Base-by-base conservation (phyloP, 1,284 basidiomycete species). In the Sporisorium exsertum region DNA sequence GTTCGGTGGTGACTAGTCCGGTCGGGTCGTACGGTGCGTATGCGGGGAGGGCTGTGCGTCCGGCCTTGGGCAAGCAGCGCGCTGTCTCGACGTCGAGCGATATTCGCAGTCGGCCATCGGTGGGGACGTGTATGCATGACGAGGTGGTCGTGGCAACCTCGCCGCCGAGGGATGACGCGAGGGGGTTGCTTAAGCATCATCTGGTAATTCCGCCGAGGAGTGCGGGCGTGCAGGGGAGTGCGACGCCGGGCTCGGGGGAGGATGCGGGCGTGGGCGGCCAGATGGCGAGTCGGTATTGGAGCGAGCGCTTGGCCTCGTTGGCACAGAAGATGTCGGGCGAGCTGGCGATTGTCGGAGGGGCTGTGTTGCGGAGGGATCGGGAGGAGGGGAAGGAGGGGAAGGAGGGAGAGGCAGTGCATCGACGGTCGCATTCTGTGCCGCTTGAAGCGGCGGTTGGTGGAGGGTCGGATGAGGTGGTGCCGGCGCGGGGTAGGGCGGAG, bases 251-350 rank as follows among this genome's bases (percentile, higher is more conserved):
- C n/a, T n/a, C n/a, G n/a, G n/a, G n/a, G n/a, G n/a, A n/a, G 74
- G 64, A 58, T 46, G 15, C 24, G 58, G 60, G 3, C 58, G 22
- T 58, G 18, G 58, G 60, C 0, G 51, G 66, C 20, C 61, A 47
- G 9, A 59, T 27, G 1, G 59, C 70, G 1, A 56, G 69, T 13
- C 58, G 58, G 7, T 77, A 77, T 45, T 73, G 75, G 75, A 64
- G 52, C n/a, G 70, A 77, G 27, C 54, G 70, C 16, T 51, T 77
- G 26, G 53, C 58, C 4, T 63, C 66, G 22, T 37, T 77, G 22
- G 75, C 75, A 2, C 66, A 73, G n/a, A 67, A 64, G 9, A 61
- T 77, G 66, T 54, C 60, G 7, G 75, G 64, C 29, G 75, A 77
- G 42, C 15, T 69, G 13, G 46, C 66, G 12, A 26, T 64, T 4